Evolutionary conservation across 2,329 filamentous ascomycete species (phyloP), one percentile per base, ranked within the genome.

Genomic region (Arthroderma uncinatum): DNA sequence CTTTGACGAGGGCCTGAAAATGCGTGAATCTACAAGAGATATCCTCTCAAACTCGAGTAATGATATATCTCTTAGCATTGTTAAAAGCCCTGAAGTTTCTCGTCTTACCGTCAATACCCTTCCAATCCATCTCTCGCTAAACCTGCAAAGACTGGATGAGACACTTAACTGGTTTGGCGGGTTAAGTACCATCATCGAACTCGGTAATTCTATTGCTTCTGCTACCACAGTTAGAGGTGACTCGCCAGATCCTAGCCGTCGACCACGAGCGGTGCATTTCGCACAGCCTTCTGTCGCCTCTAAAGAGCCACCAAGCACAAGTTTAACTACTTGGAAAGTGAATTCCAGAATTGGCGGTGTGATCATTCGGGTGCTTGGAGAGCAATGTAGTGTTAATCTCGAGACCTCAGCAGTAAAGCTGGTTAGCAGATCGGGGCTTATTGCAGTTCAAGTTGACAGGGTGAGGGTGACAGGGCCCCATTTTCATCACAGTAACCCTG

Each of bases 81-180:
- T 56, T 19, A 71, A 67, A 54, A 68, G 67, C 1, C 34, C 62
- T 4, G 66, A 68, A 6, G 61, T 63, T 9, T 65, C 65, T 7
- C 70, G 71, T 39, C 62, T 87, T 14, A 82, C 87, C 33, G 68
- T 95, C 12, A 81, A 83, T 55, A 94, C 90, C 0, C 77, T 94
- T 8, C 89, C 91, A 4, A 70, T 96, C 1, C 82, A 85, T 58
- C 69, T 95, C 8, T 81, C 84, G 57, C 72, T 97, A 40, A 88
- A 97, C 66, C 74, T 96, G 14, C 84, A 86, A 61, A 81, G 82
- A 57, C 74, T 97, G 21, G 93, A 97, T 64, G 90, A 95, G 64
- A 88, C 88, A 0, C 83, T 97, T 59, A 82, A 83, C 57, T 89
- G 88, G 78, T 91, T 96, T 71, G 93, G 93, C 36, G 93, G 93